These are phyloP conservation scores for Sphagnum magellanicum DNA, from an alignment of 228 moss, liverwort and hornwort species.

Conservation along the genomic window DNA sequence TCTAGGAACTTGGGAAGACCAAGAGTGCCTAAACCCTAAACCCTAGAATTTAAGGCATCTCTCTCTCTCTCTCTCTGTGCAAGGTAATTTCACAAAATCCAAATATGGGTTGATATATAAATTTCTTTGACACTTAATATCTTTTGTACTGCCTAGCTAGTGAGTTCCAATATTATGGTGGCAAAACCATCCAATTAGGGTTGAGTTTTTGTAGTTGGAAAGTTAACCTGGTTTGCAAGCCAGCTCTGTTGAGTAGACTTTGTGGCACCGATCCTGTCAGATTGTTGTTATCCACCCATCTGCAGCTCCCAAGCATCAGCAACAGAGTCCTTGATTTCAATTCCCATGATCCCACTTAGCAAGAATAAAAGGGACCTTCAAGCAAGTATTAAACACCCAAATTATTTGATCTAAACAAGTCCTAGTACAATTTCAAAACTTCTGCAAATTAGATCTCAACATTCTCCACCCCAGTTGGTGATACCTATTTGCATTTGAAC, in stretches of 20 bases:
- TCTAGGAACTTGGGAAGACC: too few species aligned
- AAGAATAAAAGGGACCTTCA: not conserved
- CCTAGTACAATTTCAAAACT: not conserved
- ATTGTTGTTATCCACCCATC: conserved; percentile 34
- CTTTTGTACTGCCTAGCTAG: too few species aligned
- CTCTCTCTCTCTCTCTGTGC: too few species aligned
- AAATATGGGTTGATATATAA: too few species aligned
- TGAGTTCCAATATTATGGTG: too few species aligned
- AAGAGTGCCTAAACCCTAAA: too few species aligned
- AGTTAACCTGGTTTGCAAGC: conserved; percentile 13
- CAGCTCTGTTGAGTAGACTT: conserved; percentile 23
- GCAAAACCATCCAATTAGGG: too few species aligned
- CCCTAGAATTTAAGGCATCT: too few species aligned
- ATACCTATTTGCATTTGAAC: too few species aligned
- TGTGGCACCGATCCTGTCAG: conserved; percentile 29
- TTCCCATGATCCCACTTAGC: not conserved
- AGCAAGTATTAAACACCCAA: not conserved
- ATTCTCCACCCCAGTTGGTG: too few species aligned
- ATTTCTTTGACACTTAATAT: too few species aligned
- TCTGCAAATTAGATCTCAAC: not conserved
- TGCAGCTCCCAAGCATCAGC: conserved; percentile 4
- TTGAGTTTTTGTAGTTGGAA: not conserved
- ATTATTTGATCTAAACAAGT: not conserved
- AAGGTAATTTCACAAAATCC: too few species aligned
- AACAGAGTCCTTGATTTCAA: not conserved